Evolutionary conservation across 23 red algal genomes (phyloP).

Genomic region (Chondrus crispus): DNA sequence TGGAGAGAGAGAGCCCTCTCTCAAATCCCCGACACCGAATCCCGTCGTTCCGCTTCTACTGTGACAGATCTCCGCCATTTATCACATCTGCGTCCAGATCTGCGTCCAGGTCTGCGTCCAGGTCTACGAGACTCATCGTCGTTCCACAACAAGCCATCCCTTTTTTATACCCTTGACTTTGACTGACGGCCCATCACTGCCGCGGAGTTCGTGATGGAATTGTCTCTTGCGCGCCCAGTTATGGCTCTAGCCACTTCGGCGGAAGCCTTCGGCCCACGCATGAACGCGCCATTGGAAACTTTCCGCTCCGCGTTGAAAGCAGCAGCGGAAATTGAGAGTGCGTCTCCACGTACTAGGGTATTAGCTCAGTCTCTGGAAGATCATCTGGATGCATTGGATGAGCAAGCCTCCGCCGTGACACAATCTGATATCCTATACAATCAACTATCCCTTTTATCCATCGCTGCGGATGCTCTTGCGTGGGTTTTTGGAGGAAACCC

Average conservation of each 20-base stretch:
- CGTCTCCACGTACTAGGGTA: background rate
- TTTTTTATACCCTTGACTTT: no score
- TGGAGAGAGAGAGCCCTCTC: no score
- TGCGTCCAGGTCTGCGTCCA: no score
- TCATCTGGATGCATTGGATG: constrained; percentile 28
- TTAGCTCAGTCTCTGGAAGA: background rate
- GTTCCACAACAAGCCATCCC: no score
- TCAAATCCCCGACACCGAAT: no score
- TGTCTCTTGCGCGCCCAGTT: background rate
- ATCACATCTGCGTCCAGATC: no score
- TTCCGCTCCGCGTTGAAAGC: constrained; percentile 3
- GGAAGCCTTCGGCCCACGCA: constrained; percentile 29
- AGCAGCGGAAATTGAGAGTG: constrained; percentile 16
- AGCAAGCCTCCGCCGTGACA: constrained; percentile 10
- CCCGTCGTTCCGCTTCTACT: no score
- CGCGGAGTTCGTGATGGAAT: no score
- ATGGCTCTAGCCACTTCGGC: background rate
- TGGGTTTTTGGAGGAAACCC: constrained; percentile 24
- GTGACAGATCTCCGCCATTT: no score
- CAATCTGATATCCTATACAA: constrained; percentile 32
- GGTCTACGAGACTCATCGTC: no score
- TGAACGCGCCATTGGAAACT: constrained; percentile 23
- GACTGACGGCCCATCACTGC: no score
- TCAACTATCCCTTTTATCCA: constrained; percentile 7
- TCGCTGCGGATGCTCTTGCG: constrained; percentile 1